These are phyloP conservation scores for Xerocomellus amylosporus DNA, from an alignment of 768 basidiomycete species.

Conservation along the genomic window DNA sequence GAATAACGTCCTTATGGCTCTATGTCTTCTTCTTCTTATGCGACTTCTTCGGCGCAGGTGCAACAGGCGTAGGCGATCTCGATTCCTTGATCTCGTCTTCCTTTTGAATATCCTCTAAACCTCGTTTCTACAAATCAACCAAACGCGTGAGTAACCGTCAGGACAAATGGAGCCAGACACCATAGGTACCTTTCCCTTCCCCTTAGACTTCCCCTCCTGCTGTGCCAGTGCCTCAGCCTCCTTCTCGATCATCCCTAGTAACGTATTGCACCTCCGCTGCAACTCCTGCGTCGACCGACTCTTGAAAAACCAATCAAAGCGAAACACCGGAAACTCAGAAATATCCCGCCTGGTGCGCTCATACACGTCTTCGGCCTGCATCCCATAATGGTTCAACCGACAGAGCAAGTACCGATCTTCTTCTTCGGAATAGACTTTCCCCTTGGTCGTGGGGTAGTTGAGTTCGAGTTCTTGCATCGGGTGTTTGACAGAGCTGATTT, in stretches of 20 bases:
- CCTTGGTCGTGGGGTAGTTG: constrained; percentile 93
- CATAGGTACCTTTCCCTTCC: constrained; percentile 58
- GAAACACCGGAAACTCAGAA: constrained; percentile 92
- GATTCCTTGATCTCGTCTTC: constrained; percentile 49
- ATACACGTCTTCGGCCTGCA: constrained; percentile 86
- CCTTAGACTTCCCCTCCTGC: constrained; percentile 64
- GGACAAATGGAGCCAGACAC: constrained; percentile 9
- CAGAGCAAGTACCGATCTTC: constrained; percentile 95
- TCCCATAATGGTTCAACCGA: constrained; percentile 84
- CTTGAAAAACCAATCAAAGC: constrained; percentile 99
- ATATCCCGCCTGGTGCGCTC: constrained; percentile 96
- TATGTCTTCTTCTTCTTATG: constrained; percentile 71
- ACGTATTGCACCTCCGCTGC: constrained; percentile 80
- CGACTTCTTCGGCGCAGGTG: constrained; percentile 52
- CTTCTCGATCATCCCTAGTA: constrained; percentile 89
- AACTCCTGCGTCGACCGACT: constrained; percentile 88
- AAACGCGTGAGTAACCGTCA: neutral
- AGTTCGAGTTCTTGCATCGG: constrained; percentile 98
- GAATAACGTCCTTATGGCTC: too few relatives aligned
- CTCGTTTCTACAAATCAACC: constrained; percentile 53
- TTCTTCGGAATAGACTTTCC: constrained; percentile 94
- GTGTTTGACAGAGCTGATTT: constrained; percentile 78
- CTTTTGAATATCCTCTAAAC: constrained; percentile 63
- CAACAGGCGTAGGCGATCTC: constrained; percentile 58
- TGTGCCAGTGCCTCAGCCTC: constrained; percentile 69